A percentile compares a stretch with the other conserved stretches of the same genome.
Conservation (phyloP, 768 basidiomycete species). For the Pisolithus orientalis region DNA sequence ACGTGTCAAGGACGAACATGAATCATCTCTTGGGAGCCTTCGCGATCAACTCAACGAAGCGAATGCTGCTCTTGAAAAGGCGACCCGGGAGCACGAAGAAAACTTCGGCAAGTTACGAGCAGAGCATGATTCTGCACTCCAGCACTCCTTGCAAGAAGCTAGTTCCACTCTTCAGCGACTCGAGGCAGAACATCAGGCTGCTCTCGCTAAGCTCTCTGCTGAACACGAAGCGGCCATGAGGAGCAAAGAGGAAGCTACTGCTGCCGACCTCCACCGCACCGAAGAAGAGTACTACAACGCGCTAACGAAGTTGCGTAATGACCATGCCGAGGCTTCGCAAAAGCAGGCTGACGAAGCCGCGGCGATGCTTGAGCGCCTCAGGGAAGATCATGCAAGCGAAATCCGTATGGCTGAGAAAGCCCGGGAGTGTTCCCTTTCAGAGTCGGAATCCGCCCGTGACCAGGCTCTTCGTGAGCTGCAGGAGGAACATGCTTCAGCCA, state of each 20-base stretch:
- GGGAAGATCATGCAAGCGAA: conserved; percentile 70
- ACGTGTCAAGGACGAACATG: conserved; percentile 46
- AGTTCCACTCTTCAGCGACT: conserved; percentile 41
- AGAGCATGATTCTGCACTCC: conserved; percentile 51
- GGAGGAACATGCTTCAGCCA: conserved; percentile 63
- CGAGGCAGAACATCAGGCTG: conserved; percentile 48
- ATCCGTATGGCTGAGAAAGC: conserved; percentile 71
- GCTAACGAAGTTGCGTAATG: conserved; percentile 66
- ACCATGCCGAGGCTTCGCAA: conserved; percentile 63
- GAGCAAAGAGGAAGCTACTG: conserved; percentile 54
- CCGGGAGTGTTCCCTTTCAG: conserved; percentile 65
- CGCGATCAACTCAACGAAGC: conserved; percentile 41
- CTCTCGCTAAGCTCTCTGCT: conserved; percentile 38
- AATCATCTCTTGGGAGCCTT: conserved; percentile 30
- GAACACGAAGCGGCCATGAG: conserved; percentile 55
- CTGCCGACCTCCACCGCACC: conserved; percentile 54
- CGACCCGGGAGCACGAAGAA: conserved; percentile 53
- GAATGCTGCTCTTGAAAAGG: conserved; percentile 37
- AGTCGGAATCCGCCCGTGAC: conserved; percentile 64
- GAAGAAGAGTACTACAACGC: conserved; percentile 82
- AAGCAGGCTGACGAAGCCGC: conserved; percentile 54
- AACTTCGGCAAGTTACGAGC: conserved; percentile 51
- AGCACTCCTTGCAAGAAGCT: conserved; percentile 49
- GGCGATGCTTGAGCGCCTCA: conserved; percentile 60
- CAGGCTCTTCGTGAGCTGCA: conserved; percentile 59